These are phyloP conservation scores for Claviceps capensis DNA, from an alignment of 2,329 filamentous ascomycete species.

Conservation along the genomic window DNA sequence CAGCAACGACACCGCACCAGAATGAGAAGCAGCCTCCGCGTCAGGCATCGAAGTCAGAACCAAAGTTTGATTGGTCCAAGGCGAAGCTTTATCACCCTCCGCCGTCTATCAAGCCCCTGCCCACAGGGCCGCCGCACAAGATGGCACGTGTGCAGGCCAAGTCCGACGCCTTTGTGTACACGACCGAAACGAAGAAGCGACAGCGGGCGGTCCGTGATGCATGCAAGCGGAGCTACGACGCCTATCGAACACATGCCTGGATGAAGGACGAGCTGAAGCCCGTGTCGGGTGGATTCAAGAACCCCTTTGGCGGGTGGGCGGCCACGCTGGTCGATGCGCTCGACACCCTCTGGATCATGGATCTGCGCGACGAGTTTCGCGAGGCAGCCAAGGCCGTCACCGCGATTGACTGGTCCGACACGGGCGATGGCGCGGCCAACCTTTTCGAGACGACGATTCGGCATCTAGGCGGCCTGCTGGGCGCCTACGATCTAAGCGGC, in stretches of 20 bases:
- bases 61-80: slow-evolving; percentile 19
- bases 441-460: slow-evolving; percentile 36
- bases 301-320: slow-evolving; percentile 40
- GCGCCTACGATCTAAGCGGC: slow-evolving; percentile 35
- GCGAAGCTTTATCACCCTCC: slow-evolving; percentile 16
- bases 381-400: slow-evolving; percentile 35
- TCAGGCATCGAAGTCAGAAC: slow-evolving; percentile 7
- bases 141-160: slow-evolving; percentile 20
- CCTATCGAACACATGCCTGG: slow-evolving; percentile 40
- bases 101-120: slow-evolving; percentile 17
- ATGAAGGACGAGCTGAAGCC: slow-evolving; percentile 38
- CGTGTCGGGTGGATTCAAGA: slow-evolving; percentile 29
- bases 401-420: slow-evolving; percentile 37
- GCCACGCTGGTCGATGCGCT: slow-evolving; percentile 47
- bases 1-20: not conserved
- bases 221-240: slow-evolving; percentile 32
- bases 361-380: slow-evolving; percentile 40
- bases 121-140: slow-evolving; percentile 11
- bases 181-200: slow-evolving; percentile 16
- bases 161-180: slow-evolving; percentile 10
- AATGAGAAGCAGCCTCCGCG: not conserved
- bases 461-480: slow-evolving; percentile 36
- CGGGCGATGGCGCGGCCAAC: slow-evolving; percentile 28
- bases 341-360: slow-evolving; percentile 52
- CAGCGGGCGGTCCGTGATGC: slow-evolving; percentile 23